Evolutionary conservation across 306 rosid genomes (phyloP), one percentile per base, ranked within the genome.

Genomic region (Senna tora): DNA sequence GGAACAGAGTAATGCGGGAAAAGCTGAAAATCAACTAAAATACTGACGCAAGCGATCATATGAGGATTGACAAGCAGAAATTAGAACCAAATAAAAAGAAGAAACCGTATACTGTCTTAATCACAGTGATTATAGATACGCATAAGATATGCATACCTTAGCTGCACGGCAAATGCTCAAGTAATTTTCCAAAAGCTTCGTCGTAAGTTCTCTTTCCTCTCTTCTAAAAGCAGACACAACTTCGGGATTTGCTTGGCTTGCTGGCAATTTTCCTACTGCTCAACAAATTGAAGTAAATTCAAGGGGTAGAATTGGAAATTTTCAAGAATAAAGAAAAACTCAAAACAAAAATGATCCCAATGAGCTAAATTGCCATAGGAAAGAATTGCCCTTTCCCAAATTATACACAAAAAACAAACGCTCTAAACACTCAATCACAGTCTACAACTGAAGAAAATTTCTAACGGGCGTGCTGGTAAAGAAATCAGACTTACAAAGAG

Each of bases 181-280:
- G 74, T 85, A 88, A 42, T 66, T 70, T 64, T 84, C 84, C 28
- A 90, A 64, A 46, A 85, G 80, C 78, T 55, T 82, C 68, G 55
- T 56, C 55, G 80, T 85, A 65, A 84, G 84, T 53, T 83, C 86
- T 77, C 79, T 79, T 62, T 92, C 96, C 43, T 85, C 84, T 72
- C 70, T 85, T 80, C 95, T 85, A 79, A 80, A 81, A 53, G 89
- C 90, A 72, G 86, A 76, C 36, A 86, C 87, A 56, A 87, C 89
- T 45, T 83, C 83, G 5, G 74, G 77, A 76, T 68, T 86, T 67
- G 96, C 98, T 67, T 76, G 83, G 54, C 85, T 73, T 34, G 89
- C 96, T 17, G 95, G 98, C 69, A 92, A 83, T 71, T 88, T 92
- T 76, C 98, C 98, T 58, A 92, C 98, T 92, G 86, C 83, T 52